A percentile compares a stretch with the other conserved stretches of the same genome.
Conservation (phyloP, 75 land plant genomes). For the Azolla pinnata region DNA sequence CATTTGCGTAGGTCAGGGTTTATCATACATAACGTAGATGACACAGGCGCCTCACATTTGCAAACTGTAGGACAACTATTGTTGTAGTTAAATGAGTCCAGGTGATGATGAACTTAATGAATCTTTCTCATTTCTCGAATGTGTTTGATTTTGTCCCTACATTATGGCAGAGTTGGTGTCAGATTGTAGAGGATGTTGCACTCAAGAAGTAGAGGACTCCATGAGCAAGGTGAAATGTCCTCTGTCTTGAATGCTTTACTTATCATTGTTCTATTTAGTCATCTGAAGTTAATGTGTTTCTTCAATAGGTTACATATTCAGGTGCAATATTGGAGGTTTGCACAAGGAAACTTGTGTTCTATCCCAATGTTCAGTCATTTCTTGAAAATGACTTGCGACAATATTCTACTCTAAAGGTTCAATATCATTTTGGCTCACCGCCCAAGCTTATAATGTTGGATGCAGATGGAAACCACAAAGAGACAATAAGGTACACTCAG, state of each 20-base stretch:
- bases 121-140: too few species aligned
- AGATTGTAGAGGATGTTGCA: conserved; percentile 72
- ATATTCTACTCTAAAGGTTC: conserved; percentile 54
- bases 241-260: not conserved
- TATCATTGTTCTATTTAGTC: conserved; percentile 1
- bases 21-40: too few species aligned
- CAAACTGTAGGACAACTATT: too few species aligned
- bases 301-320: conserved; percentile 56
- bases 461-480: conserved; percentile 58
- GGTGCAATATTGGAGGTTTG: conserved; percentile 87
- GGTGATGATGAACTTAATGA: too few species aligned
- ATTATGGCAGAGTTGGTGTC: conserved; percentile 71
- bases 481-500: conserved; percentile 76
- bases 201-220: conserved; percentile 73
- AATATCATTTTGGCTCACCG: conserved; percentile 64
- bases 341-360: conserved; percentile 84
- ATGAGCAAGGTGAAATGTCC: conserved; percentile 50
- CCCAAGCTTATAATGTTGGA: conserved; percentile 80
- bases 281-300: not conserved
- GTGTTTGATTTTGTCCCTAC: conserved; percentile 8
- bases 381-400: conserved; percentile 70
- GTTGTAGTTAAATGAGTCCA: too few species aligned
- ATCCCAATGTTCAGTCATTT: conserved; percentile 79
- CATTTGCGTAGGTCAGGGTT: too few species aligned
- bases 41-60: too few species aligned